phyloP scores from a whole-genome alignment of 306 rosid genomes.

The Trichosanthes truncata region DNA sequence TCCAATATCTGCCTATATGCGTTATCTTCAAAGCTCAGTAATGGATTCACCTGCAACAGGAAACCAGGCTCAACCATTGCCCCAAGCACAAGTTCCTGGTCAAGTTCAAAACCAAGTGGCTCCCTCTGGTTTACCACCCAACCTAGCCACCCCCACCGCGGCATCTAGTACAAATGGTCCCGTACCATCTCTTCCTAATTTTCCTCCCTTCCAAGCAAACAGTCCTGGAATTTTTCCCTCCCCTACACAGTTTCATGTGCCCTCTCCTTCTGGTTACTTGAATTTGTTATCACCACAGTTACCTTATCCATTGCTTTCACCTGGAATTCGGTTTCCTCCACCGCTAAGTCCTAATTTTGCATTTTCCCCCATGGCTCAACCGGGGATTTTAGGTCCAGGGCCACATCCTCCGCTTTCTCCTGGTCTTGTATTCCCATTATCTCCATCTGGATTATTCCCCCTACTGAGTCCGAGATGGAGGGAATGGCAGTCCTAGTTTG shows the following conservation, averaged over 20 bases:
- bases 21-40: slow-evolving; percentile 73
- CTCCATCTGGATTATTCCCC: slow-evolving; percentile 76
- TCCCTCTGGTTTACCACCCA: slow-evolving; percentile 53
- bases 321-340: slow-evolving; percentile 71
- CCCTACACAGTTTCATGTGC: slow-evolving; percentile 76
- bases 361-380: slow-evolving; percentile 60
- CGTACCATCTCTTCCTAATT: slow-evolving; percentile 21
- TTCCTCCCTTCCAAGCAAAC: slow-evolving; percentile 37
- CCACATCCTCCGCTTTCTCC: slow-evolving; percentile 88
- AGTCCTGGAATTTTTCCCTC: slow-evolving; percentile 66
- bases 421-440: slow-evolving; percentile 56
- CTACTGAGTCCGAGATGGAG: slow-evolving; percentile 86
- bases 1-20: slow-evolving; percentile 89
- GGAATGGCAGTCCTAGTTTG: slow-evolving; percentile 33
- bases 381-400: slow-evolving; percentile 90
- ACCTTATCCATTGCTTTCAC: slow-evolving; percentile 70
- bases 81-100: slow-evolving; percentile 33
- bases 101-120: slow-evolving; percentile 26
- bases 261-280: slow-evolving; percentile 72
- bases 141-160: slow-evolving; percentile 33
- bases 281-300: slow-evolving; percentile 67
- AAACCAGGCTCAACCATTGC: slow-evolving; percentile 21
- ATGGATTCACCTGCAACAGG: slow-evolving; percentile 52
- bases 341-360: slow-evolving; percentile 66
- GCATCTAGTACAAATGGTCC: slow-evolving; percentile 52